These are phyloP conservation scores for Fraxinus anomala DNA, from an alignment of 257 asterid species.

Conservation along the genomic window DNA sequence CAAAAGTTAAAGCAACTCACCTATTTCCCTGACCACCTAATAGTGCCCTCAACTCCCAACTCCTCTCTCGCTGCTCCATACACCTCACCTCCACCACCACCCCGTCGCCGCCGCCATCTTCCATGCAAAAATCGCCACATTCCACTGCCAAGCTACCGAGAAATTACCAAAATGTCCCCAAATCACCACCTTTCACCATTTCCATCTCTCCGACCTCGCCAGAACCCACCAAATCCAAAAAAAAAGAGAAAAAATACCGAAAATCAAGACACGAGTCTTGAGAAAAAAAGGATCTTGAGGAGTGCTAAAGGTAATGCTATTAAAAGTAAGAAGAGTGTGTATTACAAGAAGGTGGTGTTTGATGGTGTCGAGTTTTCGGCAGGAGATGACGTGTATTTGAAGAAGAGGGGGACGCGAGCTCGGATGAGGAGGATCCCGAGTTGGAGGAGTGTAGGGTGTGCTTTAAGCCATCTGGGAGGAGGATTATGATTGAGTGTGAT, in stretches of 20 bases:
- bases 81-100: conserved; percentile 46
- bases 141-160: conserved; percentile 28
- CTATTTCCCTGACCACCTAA: conserved; percentile 33
- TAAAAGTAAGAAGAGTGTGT: conserved; percentile 48
- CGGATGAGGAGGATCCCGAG: conserved; percentile 72
- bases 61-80: conserved; percentile 61
- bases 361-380: conserved; percentile 75
- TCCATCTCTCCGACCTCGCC: conserved; percentile 55
- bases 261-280: conserved; percentile 15
- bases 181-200: conserved; percentile 29
- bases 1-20: conserved; percentile 4
- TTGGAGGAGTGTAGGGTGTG: conserved; percentile 88
- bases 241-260: conserved; percentile 39
- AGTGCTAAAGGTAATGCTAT: conserved; percentile 20
- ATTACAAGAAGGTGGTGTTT: conserved; percentile 65
- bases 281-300: conserved; percentile 33
- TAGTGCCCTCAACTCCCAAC: conserved; percentile 49
- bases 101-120: conserved; percentile 3
- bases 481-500: conserved; percentile 84
- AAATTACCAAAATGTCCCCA: conserved; percentile 23
- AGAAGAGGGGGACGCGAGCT: conserved; percentile 65
- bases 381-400: conserved; percentile 79
- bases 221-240: conserved; percentile 45
- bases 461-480: conserved; percentile 66
- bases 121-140: conserved; percentile 31